Conservation (phyloP, 2,329 filamentous ascomycete genomes). For the Hypoxylon rubiginosum region DNA sequence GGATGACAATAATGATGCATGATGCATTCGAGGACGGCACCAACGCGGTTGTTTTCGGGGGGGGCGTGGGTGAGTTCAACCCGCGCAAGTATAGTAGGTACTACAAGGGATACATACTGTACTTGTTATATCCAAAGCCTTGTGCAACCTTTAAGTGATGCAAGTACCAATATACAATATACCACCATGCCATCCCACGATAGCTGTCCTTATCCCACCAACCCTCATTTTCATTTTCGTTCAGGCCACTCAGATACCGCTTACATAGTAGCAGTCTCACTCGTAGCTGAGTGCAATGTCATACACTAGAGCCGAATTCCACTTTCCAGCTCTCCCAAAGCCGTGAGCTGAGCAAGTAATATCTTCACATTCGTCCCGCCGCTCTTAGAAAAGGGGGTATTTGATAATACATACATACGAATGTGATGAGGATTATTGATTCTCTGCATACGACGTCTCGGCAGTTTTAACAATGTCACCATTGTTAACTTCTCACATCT, state of each 20-base stretch:
- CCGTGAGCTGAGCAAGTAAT: neutral
- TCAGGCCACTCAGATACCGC: neutral
- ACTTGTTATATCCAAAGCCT: too few species aligned
- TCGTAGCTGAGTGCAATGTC: neutral
- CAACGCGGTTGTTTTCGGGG: neutral
- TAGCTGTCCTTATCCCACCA: neutral
- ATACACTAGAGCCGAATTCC: neutral
- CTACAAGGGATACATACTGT: neutral
- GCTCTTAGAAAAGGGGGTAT: neutral
- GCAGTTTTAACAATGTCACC: neutral
- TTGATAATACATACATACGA: neutral
- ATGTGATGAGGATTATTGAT: neutral
- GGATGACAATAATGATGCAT: neutral
- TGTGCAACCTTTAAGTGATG: neutral
- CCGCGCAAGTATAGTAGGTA: too few species aligned
- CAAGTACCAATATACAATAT: too few species aligned
- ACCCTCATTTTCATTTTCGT: neutral
- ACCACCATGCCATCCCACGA: too few species aligned
- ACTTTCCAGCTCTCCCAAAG: neutral
- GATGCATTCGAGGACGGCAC: neutral
- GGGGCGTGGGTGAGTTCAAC: too few species aligned
- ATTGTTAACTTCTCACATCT: constrained; percentile 1
- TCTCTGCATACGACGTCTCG: constrained; percentile 7
- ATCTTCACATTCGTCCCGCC: neutral
- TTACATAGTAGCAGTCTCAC: neutral